Evolutionary conservation across 2,329 filamentous ascomycete species (phyloP), one percentile per base, ranked within the genome.

Genomic region (Purpureocillium takamizusanense): DNA sequence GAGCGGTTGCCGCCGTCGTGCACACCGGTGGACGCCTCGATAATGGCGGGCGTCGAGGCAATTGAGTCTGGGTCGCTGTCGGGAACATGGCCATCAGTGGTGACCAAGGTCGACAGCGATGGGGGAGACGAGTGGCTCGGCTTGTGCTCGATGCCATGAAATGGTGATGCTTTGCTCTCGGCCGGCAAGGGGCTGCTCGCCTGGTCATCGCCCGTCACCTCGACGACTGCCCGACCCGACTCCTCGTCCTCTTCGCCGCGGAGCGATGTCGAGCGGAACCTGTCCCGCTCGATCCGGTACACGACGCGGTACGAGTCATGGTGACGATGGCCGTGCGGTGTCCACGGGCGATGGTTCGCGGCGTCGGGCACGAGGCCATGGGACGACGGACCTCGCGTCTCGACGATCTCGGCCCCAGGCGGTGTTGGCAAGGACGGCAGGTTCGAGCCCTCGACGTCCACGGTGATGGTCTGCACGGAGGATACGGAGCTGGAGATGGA

Each of bases 381-480:
- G 41, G 15, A 36, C 42, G 36, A 31, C 11, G 41, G 35, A 23
- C 43, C 39, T 65, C 42, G 41, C 3, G 74, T 66, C 45, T 78
- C 72, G 13, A 81, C 58, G 8, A 81, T 61, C 49, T 80, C 74
- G 9, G 78, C 67, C 1, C 76, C 76, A 0, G 74, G 71, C 0
- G 76, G 70, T 2, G 74, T 71, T 2, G 70, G 61, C 2, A 81
- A 57, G 1, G 69, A 62, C 3, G 72, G 63, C 5, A 68, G 62
- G 15, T 67, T 61, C 4, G 69, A 61, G 1, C 75, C 74, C 12
- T 68, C 68, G 29, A 83, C 69, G 38, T 82, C 76, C 3, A 82
- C 76, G 0, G 78, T 80, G 47, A 82, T 77, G 12, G 67, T 81
- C 44, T 80, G 79, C 7, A 71, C 76, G 2, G 73, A 78, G 1